Base-by-base conservation (phyloP, 352 stramenopile genomes). In the Thraustochytrium striatum region DNA sequence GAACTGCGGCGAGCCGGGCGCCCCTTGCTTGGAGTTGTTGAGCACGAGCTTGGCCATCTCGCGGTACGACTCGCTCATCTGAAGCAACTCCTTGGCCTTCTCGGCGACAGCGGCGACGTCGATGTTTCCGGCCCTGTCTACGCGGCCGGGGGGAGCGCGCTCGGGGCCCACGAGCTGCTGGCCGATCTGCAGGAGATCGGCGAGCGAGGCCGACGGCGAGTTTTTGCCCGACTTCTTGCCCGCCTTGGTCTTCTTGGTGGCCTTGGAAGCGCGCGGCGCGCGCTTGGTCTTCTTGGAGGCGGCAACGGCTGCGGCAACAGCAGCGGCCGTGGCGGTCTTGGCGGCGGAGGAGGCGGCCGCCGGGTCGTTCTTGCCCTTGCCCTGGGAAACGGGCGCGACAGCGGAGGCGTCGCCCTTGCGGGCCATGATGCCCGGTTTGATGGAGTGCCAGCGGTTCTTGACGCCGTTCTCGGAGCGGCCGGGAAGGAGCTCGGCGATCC, bases 401-500 rank as follows among this genome's bases (percentile, higher is more conserved):
- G 59, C 32, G 25, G 30, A 33, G 25, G 16, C 69, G 35, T 32
- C 52, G 36, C 3, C 69, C 1, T 79, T 73, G 52, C 69, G 50
- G 8, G 57, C 69, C 8, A 79, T 35, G 25, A 69, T 61, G 36
- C n/a, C 33, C 5, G 72, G 58, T 38, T 81, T 81, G 38, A 81
- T 79, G 25, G 72, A 85, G 58, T 88, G 85, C 86, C 87, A 94
- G 81, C 90, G 86, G 79, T 93, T 93, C 80, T 94, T 93, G 3
- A 93, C 87, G 78, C 88, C 87, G 83, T 93, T 93, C 79, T 94
- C 89, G 28, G 84, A 89, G 59, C 88, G 68, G 25, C 89, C 89
- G 38, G 87, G 87, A 65, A 93, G 83, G 38, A 93, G 83, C 80
- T 97, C 93, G 25, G 95, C 90, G 83, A 98, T 98, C 81, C 97